Evolutionary conservation across 306 rosid species (phyloP), one percentile per base, ranked within the genome.

Genomic region (Datisca glomerata): DNA sequence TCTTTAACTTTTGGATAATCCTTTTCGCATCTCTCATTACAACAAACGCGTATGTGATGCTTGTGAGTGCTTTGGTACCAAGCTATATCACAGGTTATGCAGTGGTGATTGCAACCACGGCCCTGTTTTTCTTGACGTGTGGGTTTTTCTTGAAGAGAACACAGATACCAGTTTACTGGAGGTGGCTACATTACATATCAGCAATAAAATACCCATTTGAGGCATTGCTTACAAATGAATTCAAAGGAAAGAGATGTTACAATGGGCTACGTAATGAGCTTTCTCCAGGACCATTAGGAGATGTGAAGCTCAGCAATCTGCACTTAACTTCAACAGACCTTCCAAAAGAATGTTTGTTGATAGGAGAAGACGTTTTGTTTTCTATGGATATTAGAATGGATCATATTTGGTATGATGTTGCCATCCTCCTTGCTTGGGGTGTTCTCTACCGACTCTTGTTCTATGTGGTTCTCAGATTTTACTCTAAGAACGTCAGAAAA

Each of bases 141-240:
- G 97, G 97, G 10, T 87, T 87, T 67, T 76, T 87, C 73, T 63
- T 76, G 45, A 82, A 83, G 54, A 32, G 65, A 49, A 48, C 60
- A n/a, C 74, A 76, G 56, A 87, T 82, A 24, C 94, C 97, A 0
- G 0, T 0, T 0, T 82, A 72, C 58, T 87, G 94, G 94, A 53
- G 43, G 56, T 87, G 97, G 94, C 82, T 87, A 11, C 87, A 87
- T 59, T 79, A 76, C 57, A 58, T 79, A 42, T 82, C 94, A 14
- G 94, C 97, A 14, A 82, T 87, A 41, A 87, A 82, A 65, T 87
- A 87, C 47, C 93, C 94, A 17, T 87, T 79, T 27, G 96, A 82
- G 68, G 86, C 93, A 17, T 41, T 87, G 82, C 45, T 87, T 29
- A 69, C 64, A 41, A 82, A 74, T 56, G 96, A 87, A 49, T 87